Evolutionary conservation across 139 green algal species (phyloP), one percentile per base, ranked within the genome.

Genomic region (Pedinophyceae sp.): DNA sequence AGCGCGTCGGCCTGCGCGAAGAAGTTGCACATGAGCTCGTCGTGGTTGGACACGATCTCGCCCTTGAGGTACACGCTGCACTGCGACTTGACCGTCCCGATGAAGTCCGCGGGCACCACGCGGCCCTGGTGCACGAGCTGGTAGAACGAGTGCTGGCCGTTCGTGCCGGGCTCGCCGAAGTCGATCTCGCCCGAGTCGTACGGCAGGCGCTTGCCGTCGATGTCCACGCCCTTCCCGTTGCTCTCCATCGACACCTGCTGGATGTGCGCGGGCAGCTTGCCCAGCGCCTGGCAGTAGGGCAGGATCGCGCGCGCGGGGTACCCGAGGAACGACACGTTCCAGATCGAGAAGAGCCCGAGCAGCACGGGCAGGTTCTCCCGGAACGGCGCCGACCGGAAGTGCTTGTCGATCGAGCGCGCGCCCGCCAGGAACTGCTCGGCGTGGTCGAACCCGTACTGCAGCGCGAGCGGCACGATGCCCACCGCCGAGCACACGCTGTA

Each of bases 11-110:
- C 77, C 71, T 92, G 85, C 2, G 92, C 92, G 63, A 99, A 99
- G 77, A 98, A 99, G 80, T 99, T 99, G 85, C 82, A 95, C 87
- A 99, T 97, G 26, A 99, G 78, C 81, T 99, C 92, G 57, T 98
- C 92, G 67, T 99, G 92, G 75, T 94, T 97, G 63, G 74, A 89
- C 28, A 97, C 88, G 43, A 93, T 88, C 73, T 99, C 92, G 24
- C 82, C 86, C 68, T 85, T 81, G 48, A 86, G 60, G 64, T 83
- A 82, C 20, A 84, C 75, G 38, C 72, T 78, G 71, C 95, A 87
- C 78, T 99, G 92, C 59, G 65, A 84, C 68, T 86, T 83, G 45
- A 93, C 78, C 23, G 94, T 81, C 46, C 89, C 92, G 46, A 99
- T 95, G 74, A 99, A 99, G 60, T 99, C 92, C 55, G 82, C 93